These are phyloP conservation scores for Xylaria cubensis DNA, from an alignment of 495 filamentous ascomycete species.

Conservation along the genomic window DNA sequence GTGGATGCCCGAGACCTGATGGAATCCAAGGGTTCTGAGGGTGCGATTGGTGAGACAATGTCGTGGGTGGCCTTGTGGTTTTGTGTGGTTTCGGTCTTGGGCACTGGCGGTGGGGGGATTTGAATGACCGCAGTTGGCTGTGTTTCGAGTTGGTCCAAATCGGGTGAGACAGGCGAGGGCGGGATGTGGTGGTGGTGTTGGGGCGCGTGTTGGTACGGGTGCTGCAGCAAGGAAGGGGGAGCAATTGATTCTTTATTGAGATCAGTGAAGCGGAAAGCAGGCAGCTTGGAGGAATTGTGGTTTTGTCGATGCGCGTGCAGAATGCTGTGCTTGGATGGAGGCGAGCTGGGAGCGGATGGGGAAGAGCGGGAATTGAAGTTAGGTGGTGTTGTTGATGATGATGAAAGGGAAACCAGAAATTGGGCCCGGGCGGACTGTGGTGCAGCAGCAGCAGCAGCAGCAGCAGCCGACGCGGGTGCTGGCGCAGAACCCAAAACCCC, in stretches of 20 bases:
- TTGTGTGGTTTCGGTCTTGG: conserved; percentile 34
- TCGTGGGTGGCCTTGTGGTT: conserved; percentile 22
- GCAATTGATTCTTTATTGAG: conserved; percentile 48
- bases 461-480: conserved; percentile 4
- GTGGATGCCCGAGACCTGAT: conserved; percentile 49
- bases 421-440: conserved; percentile 2
- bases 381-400: conserved; percentile 21
- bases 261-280: conserved; percentile 57
- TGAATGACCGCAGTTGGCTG: conserved; percentile 42
- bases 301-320: conserved; percentile 55
- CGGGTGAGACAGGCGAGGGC: conserved; percentile 49
- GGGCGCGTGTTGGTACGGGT: conserved; percentile 39
- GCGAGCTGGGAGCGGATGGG: conserved; percentile 26
- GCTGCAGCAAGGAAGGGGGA: conserved; percentile 43
- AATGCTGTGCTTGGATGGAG: conserved; percentile 37
- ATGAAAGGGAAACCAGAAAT: conserved; percentile 1
- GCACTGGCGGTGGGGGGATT: neutral
- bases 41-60: conserved; percentile 37
- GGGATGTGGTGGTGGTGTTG: conserved; percentile 44
- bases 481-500: conserved; percentile 13
- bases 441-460: conserved; percentile 7
- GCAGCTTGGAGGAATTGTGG: conserved; percentile 58
- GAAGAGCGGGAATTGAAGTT: conserved; percentile 9
- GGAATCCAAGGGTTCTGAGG: conserved; percentile 34
- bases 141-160: conserved; percentile 40